Evolutionary conservation across 768 basidiomycete genomes (phyloP), one percentile per base, ranked within the genome.

Genomic region (Lenzites betulinus): DNA sequence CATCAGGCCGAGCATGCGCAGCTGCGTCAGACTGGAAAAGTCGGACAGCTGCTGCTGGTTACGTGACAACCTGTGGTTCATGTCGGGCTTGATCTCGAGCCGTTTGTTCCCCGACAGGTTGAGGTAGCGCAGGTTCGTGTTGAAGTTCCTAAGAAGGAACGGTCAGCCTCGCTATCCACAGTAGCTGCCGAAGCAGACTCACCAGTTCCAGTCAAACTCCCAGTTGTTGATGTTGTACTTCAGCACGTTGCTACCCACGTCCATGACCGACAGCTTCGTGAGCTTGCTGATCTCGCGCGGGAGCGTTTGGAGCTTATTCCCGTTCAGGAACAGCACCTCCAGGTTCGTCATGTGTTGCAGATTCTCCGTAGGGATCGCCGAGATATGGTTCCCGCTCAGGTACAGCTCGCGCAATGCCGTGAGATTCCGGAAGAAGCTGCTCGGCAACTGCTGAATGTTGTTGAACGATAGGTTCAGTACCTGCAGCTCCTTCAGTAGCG

Each of bases 191-290:
- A 16, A 48, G n/a, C 23, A 47, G 36, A 76, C 85, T 50, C 64
- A 96, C 96, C 97, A 98, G 72, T 99, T 98, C 95, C 95, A 98
- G 75, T 99, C 97, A 73, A 95, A 98, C 72, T 96, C 93, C 89
- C 89, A 95, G 69, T 99, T 99, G 66, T 93, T 91, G 66, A 97
- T 94, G 71, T 98, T 99, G 75, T 98, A 98, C 81, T 91, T 93
- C 74, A 99, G 78, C 54, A 86, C 74, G 72, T 99, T 99, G 72
- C 89, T 95, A 7, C 97, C 95, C 5, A 92, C 95, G 70, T 99
- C 97, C 66, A 99, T 79, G 33, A 90, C 84, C 54, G 81, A 83
- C 68, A 99, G 76, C 48, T 82, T 87, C 70, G 83, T 82, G 60
- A 97, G 83, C 70, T 93, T 92, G 39, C 87, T 88, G 49, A 99